Evolutionary conservation across 768 basidiomycete species (phyloP), one percentile per base, ranked within the genome.

Genomic region (Phylloporus sp.): DNA sequence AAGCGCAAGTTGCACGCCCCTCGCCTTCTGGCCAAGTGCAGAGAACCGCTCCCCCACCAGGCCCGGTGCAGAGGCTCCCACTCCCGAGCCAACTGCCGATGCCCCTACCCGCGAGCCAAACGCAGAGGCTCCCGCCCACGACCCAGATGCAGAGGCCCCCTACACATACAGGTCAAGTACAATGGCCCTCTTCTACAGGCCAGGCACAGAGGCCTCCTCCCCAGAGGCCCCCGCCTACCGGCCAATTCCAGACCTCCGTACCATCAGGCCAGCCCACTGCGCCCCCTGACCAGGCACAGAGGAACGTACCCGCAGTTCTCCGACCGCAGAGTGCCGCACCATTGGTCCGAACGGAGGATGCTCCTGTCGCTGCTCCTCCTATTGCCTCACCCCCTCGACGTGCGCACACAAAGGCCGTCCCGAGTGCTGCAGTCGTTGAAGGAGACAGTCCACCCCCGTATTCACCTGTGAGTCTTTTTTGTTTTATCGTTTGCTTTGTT

Each of bases 391-490:
- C 40, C 11, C 52, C 50, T 23, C 61, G 33, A 22, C 41, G 6
- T 24, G 36, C 41, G 8, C 24, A 48, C 17, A 17, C 39, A 34
- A 38, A 43, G 7, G 44, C 10, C n/a, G 9, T 37, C 9, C 42
- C 23, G 15, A 15, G 38, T 11, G 11, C 17, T 14, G 18, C 18
- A 5, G 1, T n/a, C n/a, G 42, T 39, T 9, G 39, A 17, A 15
- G n/a, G 20, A 31, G 42, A 48, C 18, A 60, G 49, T 44, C 61
- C 60, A 22, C 60, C 60, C 3, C 60, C 61, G 1, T 61, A 61
- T 34, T 57, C 42, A 6, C 40, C 64, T n/a, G 63, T 64, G 39
- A 58, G 63, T 26, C 18, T 1, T 34, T 18, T 10, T 17, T 26
- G 29, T 22, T 9, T n/a, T 41, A 23, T 33, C 22, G 18, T 17